phyloP scores from a whole-genome alignment of 768 basidiomycete species.

The Russula emetica region DNA sequence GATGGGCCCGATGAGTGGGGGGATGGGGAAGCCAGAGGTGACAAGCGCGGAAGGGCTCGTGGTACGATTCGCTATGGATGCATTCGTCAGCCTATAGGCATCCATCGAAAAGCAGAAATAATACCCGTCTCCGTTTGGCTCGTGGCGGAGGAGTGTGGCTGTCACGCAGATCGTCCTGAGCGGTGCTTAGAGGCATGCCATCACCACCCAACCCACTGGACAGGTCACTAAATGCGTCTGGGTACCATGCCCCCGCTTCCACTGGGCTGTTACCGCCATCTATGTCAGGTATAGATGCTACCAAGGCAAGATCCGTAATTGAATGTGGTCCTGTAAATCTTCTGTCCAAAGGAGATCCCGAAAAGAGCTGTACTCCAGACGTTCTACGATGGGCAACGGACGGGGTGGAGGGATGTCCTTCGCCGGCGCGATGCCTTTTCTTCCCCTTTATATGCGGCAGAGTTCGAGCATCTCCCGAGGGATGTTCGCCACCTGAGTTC shows the following conservation, averaged over 20 bases:
- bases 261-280: not conserved
- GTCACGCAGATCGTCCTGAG: not conserved
- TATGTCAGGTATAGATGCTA: not conserved
- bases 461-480: not conserved
- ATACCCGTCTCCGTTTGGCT: conserved; percentile 19
- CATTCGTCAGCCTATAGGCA: not conserved
- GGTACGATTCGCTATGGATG: conserved; percentile 9
- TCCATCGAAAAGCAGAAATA: not conserved
- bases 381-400: not conserved
- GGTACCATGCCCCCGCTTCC: conserved; percentile 5
- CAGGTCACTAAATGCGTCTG: conserved; percentile 13
- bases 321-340: not conserved
- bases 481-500: not conserved
- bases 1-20: not conserved
- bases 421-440: conserved; percentile 4
- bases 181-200: not conserved
- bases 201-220: conserved; percentile 10
- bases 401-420: not conserved
- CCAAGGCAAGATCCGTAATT: not conserved
- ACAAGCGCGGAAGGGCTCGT: conserved; percentile 7
- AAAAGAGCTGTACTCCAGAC: not conserved
- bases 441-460: conserved; percentile 1
- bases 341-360: not conserved
- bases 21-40: conserved; percentile 10
- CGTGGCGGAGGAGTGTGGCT: not conserved